A percentile compares a stretch with the other conserved stretches of the same genome.
Conservation (phyloP, 1,284 basidiomycete species). For the Rhodotorula sp. region DNA sequence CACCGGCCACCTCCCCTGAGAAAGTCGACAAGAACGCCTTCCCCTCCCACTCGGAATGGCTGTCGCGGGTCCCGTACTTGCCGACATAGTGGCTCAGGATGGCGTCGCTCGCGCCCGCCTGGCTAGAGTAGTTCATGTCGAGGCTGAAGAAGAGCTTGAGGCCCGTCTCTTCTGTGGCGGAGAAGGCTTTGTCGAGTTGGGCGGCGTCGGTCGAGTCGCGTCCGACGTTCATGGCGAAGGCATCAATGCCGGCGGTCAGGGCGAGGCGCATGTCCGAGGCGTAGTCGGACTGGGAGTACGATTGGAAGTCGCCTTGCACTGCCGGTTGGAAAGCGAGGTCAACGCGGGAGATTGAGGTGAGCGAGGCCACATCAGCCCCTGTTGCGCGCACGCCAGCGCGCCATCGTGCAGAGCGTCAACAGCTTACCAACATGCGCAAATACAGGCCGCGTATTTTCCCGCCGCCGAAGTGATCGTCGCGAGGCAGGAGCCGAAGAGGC, state of each 20-base stretch:
- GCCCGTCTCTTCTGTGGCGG: not conserved
- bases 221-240: constrained; percentile 13
- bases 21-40: constrained; percentile 16
- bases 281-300: not conserved
- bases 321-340: not conserved
- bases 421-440: constrained; percentile 9
- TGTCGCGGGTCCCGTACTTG: not conserved
- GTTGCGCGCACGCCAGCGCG: not conserved
- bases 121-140: constrained; percentile 4
- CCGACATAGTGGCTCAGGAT: constrained; percentile 20
- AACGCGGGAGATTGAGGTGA: too few species aligned
- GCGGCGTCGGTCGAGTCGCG: not conserved
- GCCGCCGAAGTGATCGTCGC: too few species aligned
- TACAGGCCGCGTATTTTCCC: not conserved
- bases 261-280: not conserved
- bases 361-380: not conserved
- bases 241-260: constrained; percentile 3
- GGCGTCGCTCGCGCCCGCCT: not conserved
- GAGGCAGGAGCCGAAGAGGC: too few species aligned
- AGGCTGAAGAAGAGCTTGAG: constrained; percentile 13
- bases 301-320: constrained; percentile 14
- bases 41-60: not conserved
- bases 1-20: not conserved
- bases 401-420: not conserved
- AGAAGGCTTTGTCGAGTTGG: constrained; percentile 4